Evolutionary conservation across 805 yeast species (phyloP), one percentile per base, ranked within the genome.

Genomic region (Barnettozyma wickerhamii): DNA sequence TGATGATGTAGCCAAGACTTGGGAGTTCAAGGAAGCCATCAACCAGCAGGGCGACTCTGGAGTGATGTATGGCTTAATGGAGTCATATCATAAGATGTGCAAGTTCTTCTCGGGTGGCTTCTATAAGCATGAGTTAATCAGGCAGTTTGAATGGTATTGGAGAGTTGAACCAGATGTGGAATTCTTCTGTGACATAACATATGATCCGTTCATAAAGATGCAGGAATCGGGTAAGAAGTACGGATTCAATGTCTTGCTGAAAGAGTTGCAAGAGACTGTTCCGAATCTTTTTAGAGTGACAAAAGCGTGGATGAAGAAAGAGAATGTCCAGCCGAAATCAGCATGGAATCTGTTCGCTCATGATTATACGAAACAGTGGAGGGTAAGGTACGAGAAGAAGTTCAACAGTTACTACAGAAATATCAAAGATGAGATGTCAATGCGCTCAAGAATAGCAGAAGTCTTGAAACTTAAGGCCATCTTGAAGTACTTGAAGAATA

Each of bases 161-260:
- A 72, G 98, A 41, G 88, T 93, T 10, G 99, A 93, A 61, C 98
- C 98, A 4, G 84, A 84, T 49, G 93, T 91, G 30, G 81, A 85
- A 49, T 88, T 87, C 57, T 88, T 72, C 59, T 91, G 99, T 63
- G 97, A 91, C 60, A 62, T 89, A 40, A 83, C 95, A 0, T 88
- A 90, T 63, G 98, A 91, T 63, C 95, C 96, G 12, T 93, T 91
- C 56, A 50, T 72, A 13, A 87, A 84, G 53, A 88, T 91, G 97
- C 75, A 75, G 37, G 68, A 66, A 36, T 55, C 58, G 43, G 74
- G 77, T 33, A 90, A 90, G 62, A 75, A 73, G 50, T 90, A 90
- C 56, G 98, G 96, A 0, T 93, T 86, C 60, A 87, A 87, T 6
- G 79, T 91, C 17, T 67, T 86, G 41, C 77, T 90, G 38, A 72